Evolutionary conservation across 305 asterid genomes (phyloP).

Genomic region (Caryopteris hybrid): DNA sequence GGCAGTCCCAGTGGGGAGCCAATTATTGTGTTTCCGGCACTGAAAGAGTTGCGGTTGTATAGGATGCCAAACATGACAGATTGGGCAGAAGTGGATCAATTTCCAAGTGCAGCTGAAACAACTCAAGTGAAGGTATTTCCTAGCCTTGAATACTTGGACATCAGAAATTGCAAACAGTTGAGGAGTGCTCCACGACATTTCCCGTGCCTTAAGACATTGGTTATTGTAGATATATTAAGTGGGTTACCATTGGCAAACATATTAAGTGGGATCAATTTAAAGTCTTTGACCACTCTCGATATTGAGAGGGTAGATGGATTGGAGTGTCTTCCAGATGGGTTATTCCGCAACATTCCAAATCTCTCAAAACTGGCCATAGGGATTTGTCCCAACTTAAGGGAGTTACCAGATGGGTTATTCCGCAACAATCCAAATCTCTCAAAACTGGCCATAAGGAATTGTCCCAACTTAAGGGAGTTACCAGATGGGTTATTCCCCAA

Average conservation of each 20-base stretch:
- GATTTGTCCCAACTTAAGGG: not conserved
- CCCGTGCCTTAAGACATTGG: not conserved
- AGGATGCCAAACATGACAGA: not conserved
- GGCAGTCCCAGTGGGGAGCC: not conserved
- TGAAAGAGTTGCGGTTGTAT: not conserved
- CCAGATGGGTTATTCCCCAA: too few relatives aligned
- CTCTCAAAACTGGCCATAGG: not conserved
- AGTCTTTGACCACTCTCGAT: not conserved
- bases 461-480: too few relatives aligned
- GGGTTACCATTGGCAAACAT: not conserved
- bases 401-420: not conserved
- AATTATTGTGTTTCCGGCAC: not conserved
- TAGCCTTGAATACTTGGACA: not conserved
- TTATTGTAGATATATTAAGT: not conserved
- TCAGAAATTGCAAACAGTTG: not conserved
- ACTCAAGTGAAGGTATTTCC: not conserved
- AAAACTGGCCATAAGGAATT: too few relatives aligned
- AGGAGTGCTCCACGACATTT: not conserved
- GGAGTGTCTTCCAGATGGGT: not conserved
- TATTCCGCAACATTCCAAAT: not conserved
- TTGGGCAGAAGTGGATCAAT: not conserved
- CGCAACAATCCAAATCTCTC: too few relatives aligned
- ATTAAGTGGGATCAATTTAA: not conserved
- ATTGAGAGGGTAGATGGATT: not conserved
- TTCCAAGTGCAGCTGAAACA: too few relatives aligned